Evolutionary conservation across 345 rosid genomes (phyloP).

Genomic region (Iberis pinnata): DNA sequence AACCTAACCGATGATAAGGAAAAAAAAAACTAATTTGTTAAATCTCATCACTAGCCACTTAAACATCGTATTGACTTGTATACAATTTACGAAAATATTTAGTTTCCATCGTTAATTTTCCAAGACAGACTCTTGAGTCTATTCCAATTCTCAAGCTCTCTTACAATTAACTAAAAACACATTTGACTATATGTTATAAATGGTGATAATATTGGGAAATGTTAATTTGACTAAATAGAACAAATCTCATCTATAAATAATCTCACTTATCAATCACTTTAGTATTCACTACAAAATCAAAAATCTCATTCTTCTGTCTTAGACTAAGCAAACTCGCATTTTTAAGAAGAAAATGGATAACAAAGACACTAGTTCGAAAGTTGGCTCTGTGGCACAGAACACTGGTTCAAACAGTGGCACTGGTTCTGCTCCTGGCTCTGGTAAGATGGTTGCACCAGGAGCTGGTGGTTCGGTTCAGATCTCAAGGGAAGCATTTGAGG

Average conservation of each 20-base stretch:
- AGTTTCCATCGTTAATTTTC: too few relatives aligned
- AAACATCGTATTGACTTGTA: too few relatives aligned
- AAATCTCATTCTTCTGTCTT: not conserved
- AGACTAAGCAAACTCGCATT: too few relatives aligned
- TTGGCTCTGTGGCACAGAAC: conserved; percentile 7
- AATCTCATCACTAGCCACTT: too few relatives aligned
- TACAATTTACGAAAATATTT: too few relatives aligned
- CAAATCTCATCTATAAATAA: conserved; percentile 14
- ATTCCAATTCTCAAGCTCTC: too few relatives aligned
- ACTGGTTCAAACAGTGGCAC: not conserved
- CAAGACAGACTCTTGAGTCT: too few relatives aligned
- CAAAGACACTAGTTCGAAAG: not conserved
- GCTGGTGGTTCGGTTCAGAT: conserved; percentile 10
- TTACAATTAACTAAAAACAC: too few relatives aligned
- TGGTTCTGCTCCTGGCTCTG: not conserved
- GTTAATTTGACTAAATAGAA: not conserved
- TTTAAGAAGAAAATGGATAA: too few relatives aligned
- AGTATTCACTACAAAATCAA: not conserved
- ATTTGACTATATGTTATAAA: not conserved
- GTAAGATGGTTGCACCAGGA: conserved; percentile 18
- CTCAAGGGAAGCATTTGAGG: conserved; percentile 14
- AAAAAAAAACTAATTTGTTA: too few relatives aligned
- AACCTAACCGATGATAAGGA: too few relatives aligned
- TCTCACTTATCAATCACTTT: too few relatives aligned
- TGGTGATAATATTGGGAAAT: conserved; percentile 1